Percentiles rank a stretch among this genome's conserved stretches.
Evolutionary conservation across 2,329 filamentous ascomycete species (phyloP).

Genomic region (Endothia cerciana): DNA sequence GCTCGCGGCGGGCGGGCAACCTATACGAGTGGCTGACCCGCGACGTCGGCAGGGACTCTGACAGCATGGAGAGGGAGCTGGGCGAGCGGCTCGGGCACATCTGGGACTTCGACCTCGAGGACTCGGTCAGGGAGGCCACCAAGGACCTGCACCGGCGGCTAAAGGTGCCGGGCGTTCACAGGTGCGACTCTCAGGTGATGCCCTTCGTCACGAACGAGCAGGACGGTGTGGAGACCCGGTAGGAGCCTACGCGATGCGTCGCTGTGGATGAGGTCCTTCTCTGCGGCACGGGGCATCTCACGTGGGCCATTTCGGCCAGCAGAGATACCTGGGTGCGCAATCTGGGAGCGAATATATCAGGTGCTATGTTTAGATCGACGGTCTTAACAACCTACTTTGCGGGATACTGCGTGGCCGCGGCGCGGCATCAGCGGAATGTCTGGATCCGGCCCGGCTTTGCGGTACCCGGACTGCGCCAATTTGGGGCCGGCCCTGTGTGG

Average conservation of each 20-base stretch:
- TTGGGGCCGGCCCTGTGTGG: background rate
- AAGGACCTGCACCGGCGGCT: constrained; percentile 24
- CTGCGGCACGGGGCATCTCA: background rate
- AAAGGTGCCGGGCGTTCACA: constrained; percentile 19
- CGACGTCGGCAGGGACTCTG: constrained; percentile 40
- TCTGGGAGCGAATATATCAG: background rate
- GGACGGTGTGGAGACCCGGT: constrained; percentile 22
- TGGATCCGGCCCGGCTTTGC: background rate
- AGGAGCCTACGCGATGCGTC: background rate
- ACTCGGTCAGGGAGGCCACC: constrained; percentile 21
- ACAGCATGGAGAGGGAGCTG: constrained; percentile 38
- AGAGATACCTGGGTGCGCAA: background rate
- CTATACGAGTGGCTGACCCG: constrained; percentile 51
- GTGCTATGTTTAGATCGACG: background rate
- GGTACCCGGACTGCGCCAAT: background rate
- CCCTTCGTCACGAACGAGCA: constrained; percentile 24
- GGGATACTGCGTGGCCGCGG: background rate
- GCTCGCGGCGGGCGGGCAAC: constrained; percentile 49
- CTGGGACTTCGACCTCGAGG: constrained; percentile 23
- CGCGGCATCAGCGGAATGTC: background rate
- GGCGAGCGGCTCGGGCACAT: constrained; percentile 22
- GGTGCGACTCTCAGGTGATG: constrained; percentile 26
- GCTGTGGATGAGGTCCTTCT: background rate
- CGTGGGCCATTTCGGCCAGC: background rate
- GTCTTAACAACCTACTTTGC: background rate